These are phyloP conservation scores for Rosa multiflora DNA, from an alignment of 306 rosid species.

Conservation along the genomic window DNA sequence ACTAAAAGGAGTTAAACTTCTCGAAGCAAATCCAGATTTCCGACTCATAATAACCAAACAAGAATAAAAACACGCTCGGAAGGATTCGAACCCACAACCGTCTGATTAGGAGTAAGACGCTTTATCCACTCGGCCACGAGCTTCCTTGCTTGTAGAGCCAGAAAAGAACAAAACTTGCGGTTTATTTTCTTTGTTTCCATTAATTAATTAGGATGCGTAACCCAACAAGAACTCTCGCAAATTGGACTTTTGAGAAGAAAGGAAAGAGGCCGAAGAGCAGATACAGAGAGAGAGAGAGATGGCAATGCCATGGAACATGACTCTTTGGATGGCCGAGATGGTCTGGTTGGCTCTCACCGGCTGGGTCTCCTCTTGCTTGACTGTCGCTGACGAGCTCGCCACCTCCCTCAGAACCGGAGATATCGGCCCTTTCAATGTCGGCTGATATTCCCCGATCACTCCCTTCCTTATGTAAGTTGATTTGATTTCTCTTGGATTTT, in stretches of 20 bases:
- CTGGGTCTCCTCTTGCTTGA: slow-evolving; percentile 79
- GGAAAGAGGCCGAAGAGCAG: too few species aligned
- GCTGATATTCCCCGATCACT: slow-evolving; percentile 35
- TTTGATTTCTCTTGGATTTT: neutral
- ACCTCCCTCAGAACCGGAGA: slow-evolving; percentile 82
- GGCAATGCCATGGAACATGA: slow-evolving; percentile 35
- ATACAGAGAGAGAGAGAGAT: too few species aligned
- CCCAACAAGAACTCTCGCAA: too few species aligned
- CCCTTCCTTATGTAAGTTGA: neutral
- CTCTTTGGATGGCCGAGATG: slow-evolving; percentile 70
- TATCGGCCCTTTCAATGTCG: slow-evolving; percentile 79
- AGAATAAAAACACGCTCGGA: slow-evolving; percentile 18
- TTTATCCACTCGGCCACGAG: too few species aligned
- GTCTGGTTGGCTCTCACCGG: slow-evolving; percentile 73
- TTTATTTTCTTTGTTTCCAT: too few species aligned
- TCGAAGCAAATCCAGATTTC: too few species aligned
- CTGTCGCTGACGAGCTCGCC: slow-evolving; percentile 85
- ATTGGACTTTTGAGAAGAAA: too few species aligned
- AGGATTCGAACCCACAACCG: slow-evolving; percentile 40
- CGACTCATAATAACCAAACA: too few species aligned
- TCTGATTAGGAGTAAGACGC: slow-evolving; percentile 15
- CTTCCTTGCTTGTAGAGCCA: too few species aligned
- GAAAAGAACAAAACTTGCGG: too few species aligned
- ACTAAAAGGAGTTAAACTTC: too few species aligned
- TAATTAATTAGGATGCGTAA: too few species aligned